Evolutionary conservation across 108 stramenopile genomes (phyloP), one percentile per base, ranked within the genome.

Genomic region (Skeletonema menzelii): DNA sequence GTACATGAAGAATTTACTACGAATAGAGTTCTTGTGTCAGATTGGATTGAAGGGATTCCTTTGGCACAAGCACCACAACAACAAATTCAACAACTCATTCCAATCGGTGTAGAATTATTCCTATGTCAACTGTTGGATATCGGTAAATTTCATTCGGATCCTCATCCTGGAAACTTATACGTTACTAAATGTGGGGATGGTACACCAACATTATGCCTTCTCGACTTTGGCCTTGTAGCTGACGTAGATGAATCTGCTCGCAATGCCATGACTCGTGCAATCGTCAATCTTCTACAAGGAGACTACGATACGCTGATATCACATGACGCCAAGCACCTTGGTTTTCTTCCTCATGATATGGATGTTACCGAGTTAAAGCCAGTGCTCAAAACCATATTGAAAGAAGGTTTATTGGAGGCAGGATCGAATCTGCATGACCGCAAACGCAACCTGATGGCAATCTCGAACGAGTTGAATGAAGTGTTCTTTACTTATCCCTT

Each of bases 401-500:
- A 85, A 10, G 70, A 84, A 44, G 92, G 89, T 8, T 38, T 96
- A 7, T 62, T 95, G n/a, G 90, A 95, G 42, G 72, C 85, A 10
- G 89, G 91, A 49, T 89, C 89, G 8, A 84, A 92, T 71, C 64
- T 92, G 59, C 79, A 87, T 24, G 79, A 76, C 28, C 87, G 94
- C 20, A 90, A 85, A 63, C 65, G 85, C 17, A 94, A 91, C 44
- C 67, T 97, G 55, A 86, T 86, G 82, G 87, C 91, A 6, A 92
- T 97, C 28, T 89, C 91, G 8, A 84, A 85, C 56, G 93, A 96
- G 69, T 83, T 97, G 65, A 97, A 97, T 72, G 88, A 94, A 47
- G 76, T 97, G 0, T 96, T 96, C 82, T 97, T 95, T 71, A 68
- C 73, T 19, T 87, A 95, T 74, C 94, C 94, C 2, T 97, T 97